Percentiles rank a stretch among this genome's conserved stretches.
Conservation (phyloP, 352 stramenopile genomes). For the Pythium grandisporangium region DNA sequence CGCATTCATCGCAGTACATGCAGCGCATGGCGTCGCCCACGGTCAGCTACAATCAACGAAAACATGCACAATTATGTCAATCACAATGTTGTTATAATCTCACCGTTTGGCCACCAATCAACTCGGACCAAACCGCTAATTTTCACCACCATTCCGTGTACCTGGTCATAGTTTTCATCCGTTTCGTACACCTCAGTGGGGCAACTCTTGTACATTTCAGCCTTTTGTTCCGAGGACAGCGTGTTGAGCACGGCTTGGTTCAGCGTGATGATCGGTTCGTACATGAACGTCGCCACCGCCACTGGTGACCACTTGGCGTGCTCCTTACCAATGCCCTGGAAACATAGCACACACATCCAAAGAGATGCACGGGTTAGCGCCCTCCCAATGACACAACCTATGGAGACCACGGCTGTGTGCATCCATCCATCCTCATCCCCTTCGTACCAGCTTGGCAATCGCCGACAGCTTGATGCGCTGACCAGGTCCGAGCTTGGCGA, state of each 20-base stretch:
- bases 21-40: constrained; percentile 69
- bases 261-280: constrained; percentile 86
- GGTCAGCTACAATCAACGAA: constrained; percentile 25
- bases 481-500: constrained; percentile 94
- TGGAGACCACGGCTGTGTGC: too few species aligned
- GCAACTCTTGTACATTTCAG: constrained; percentile 93
- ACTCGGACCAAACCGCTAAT: not conserved
- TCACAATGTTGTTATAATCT: too few species aligned
- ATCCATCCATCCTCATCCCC: not conserved
- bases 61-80: not conserved
- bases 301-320: constrained; percentile 97
- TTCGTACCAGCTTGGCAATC: constrained; percentile 82
- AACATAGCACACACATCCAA: not conserved
- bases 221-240: constrained; percentile 92
- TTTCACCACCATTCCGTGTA: constrained; percentile 10
- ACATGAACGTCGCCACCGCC: constrained; percentile 92
- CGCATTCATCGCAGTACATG: constrained; percentile 95
- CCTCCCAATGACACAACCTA: too few species aligned
- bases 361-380: too few species aligned
- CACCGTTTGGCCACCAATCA: too few species aligned
- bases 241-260: constrained; percentile 89
- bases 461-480: constrained; percentile 93
- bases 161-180: constrained; percentile 85
- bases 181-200: constrained; percentile 92
- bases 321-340: constrained; percentile 93